Evolutionary conservation across 345 rosid species (phyloP), one percentile per base, ranked within the genome.

Genomic region (Acer negundo): DNA sequence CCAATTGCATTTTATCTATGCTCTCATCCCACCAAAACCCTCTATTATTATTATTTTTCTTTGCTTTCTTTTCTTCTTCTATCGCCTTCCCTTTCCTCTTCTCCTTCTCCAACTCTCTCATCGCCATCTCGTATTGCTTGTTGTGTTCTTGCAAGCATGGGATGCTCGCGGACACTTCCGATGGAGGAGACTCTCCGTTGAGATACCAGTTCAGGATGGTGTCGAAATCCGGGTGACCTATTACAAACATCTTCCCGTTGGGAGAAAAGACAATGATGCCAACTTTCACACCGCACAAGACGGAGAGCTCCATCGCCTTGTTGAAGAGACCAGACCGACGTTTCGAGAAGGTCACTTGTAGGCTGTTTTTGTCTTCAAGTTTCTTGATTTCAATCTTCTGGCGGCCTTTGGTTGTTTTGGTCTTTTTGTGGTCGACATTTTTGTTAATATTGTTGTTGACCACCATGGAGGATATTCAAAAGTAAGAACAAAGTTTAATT

Each of bases 21-120:
- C 69, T n/a, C 13, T 73, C 74, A 76, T 86, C 80, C 87, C 87
- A 84, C 87, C 87, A 86, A 68, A 80, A 74, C 58, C 63, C 44
- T 28, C 3, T 28, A 28, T 28, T 28, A 28, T 28, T 28, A 28
- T 28, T 28, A 28, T 28, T 28, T 28, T 28, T 28, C 2, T 62
- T 67, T 26, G 12, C 51, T 53, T 47, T 70, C 3, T 74, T 79
- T 56, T 69, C 71, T 6, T 81, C 64, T 3, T 77, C 63, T 11
- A 62, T 74, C 81, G 24, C 46, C 8, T 55, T 71, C 16, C n/a
- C 24, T 0, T 63, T 38, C 49, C n/a, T 69, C 81, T 75, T 82
- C 79, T 84, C 82, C 40, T 76, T 85, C 78, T 80, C 51, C 35
- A 82, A 67, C 69, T 78, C 79, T 40, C 72, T 71, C 79, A 69